phyloP scores from a whole-genome alignment of 2,329 filamentous ascomycete genomes.

The Diatrype stigma region DNA sequence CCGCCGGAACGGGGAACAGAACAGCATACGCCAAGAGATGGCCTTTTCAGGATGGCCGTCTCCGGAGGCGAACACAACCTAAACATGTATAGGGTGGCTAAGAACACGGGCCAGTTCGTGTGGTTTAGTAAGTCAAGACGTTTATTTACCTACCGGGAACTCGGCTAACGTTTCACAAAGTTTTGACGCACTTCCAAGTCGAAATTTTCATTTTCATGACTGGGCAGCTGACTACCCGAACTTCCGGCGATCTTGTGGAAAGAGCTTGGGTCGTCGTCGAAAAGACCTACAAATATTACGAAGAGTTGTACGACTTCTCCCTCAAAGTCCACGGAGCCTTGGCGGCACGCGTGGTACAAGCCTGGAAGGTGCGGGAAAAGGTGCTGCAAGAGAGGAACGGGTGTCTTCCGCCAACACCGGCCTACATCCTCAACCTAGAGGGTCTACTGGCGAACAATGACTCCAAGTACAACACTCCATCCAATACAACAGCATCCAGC shows the following conservation, averaged over 20 bases:
- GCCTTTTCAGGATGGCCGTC: conserved; percentile 52
- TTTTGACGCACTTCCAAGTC: conserved; percentile 46
- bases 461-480: conserved; percentile 24
- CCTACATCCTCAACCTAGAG: conserved; percentile 42
- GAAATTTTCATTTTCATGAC: conserved; percentile 53
- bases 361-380: conserved; percentile 48
- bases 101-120: conserved; percentile 41
- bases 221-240: conserved; percentile 48
- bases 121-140: conserved; percentile 47
- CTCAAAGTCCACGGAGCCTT: conserved; percentile 41
- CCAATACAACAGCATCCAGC: conserved; percentile 11
- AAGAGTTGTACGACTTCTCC: conserved; percentile 46
- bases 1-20: conserved; percentile 48
- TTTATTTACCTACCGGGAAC: not conserved
- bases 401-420: conserved; percentile 35
- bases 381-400: conserved; percentile 33
- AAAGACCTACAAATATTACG: conserved; percentile 43
- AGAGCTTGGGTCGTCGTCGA: conserved; percentile 48
- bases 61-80: conserved; percentile 44
- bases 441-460: conserved; percentile 37
- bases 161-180: conserved; percentile 14
- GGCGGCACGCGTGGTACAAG: conserved; percentile 45
- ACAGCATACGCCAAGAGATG: conserved; percentile 45
- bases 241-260: conserved; percentile 46
- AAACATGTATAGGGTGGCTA: conserved; percentile 38